Evolutionary conservation across 2,329 filamentous ascomycete species (phyloP), one percentile per base, ranked within the genome.

Genomic region (Ceratocystis alfenasii): DNA sequence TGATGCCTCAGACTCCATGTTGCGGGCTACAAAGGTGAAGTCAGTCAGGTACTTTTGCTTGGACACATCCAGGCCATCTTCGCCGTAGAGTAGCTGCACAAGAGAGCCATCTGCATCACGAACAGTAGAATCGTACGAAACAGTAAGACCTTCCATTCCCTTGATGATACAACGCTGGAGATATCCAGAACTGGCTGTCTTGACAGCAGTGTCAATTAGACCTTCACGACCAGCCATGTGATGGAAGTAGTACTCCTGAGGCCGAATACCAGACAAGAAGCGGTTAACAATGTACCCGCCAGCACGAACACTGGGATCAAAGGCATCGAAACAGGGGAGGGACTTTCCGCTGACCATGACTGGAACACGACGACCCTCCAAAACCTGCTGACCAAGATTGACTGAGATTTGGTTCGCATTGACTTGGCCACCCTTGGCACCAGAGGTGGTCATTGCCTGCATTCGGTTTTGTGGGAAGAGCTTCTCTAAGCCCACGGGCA

Each of bases 161-260:
- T 99, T 99, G 78, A 99, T 95, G 69, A 99, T 82, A 81, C 94
- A 99, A 73, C 95, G 83, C 74, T 99, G 94, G 63, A 99, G 80
- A 74, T 99, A 99, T 68, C 94, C 95, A 33, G 94, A 97, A 73
- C 94, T 87, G 8, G 93, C 95, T 1, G 94, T 99, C 78, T 99
- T 99, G 75, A 99, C 94, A 69, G 94, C 94, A 22, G 94, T 99
- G 82, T 99, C 94, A 73, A 99, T 99, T 70, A 99, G 80, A 80
- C 94, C 94, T 81, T 99, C 95, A 78, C 94, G 86, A 71, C 95
- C 95, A 73, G 93, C 94, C 95, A 99, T 99, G 76, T 95, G 91
- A 83, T 99, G 94, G 80, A 99, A 99, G 75, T 93, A 99, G 75
- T 96, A 99, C 74, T 99, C 95, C 73, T 99, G 94, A 3, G 94